Evolutionary conservation across 768 basidiomycete species (phyloP).

Genomic region (Hydnum rufescens): DNA sequence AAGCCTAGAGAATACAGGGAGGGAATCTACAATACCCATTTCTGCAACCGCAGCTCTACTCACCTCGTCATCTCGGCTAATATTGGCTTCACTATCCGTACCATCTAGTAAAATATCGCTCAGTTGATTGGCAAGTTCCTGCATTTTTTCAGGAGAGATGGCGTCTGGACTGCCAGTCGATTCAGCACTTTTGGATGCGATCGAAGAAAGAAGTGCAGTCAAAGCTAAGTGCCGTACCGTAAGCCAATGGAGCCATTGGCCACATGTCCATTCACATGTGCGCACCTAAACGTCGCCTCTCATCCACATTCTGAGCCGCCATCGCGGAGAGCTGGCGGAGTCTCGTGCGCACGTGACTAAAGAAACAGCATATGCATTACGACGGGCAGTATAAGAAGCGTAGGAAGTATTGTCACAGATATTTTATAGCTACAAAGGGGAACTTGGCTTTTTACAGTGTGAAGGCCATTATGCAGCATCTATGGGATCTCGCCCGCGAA

Average conservation of each 20-base stretch:
- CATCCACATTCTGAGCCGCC: no score
- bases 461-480: background rate
- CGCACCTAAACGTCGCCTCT: no score
- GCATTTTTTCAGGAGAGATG: background rate
- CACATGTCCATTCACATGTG: no score
- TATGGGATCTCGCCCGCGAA: conserved; percentile 15
- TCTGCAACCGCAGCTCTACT: background rate
- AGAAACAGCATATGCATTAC: no score
- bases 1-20: background rate
- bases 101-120: background rate
- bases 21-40: background rate
- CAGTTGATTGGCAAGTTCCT: background rate
- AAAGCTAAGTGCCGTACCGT: no score
- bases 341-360: no score
- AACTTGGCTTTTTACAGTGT: no score
- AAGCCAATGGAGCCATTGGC: no score
- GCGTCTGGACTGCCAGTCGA: background rate
- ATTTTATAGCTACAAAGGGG: no score
- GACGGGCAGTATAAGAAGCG: no score
- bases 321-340: no score
- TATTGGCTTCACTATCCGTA: background rate
- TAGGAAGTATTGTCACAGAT: no score
- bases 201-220: background rate
- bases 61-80: background rate
- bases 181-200: background rate